Evolutionary conservation across 1,284 basidiomycete species (phyloP).

Genomic region (Earliella scabrosa): DNA sequence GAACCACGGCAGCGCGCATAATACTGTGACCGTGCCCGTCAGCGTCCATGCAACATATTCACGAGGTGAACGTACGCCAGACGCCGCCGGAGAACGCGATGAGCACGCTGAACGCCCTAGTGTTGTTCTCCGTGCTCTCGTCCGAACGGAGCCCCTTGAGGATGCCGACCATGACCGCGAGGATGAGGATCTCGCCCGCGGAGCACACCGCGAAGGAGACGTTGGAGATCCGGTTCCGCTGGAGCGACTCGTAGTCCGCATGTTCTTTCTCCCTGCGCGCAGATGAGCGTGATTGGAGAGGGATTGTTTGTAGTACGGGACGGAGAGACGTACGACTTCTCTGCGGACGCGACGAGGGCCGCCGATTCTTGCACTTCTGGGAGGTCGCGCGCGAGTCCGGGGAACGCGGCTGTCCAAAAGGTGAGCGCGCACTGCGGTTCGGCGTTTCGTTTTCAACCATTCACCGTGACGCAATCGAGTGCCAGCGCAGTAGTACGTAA

Average conservation of each 20-base stretch:
- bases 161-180: conserved; percentile 80
- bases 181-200: conserved; percentile 71
- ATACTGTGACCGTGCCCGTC: conserved; percentile 42
- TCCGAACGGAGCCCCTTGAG: conserved; percentile 68
- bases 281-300: neutral
- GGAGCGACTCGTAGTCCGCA: conserved; percentile 63
- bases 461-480: too few relatives aligned
- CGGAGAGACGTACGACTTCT: conserved; percentile 46
- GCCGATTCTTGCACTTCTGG: conserved; percentile 66
- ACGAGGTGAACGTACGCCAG: conserved; percentile 58
- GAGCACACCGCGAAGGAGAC: conserved; percentile 79
- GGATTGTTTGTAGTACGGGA: too few relatives aligned
- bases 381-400: conserved; percentile 73
- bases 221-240: conserved; percentile 80
- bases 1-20: conserved; percentile 82
- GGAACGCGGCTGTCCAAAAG: conserved; percentile 88
- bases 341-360: conserved; percentile 41
- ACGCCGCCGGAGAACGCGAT: conserved; percentile 78
- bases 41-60: neutral
- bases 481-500: too few relatives aligned
- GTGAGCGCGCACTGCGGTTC: conserved; percentile 75
- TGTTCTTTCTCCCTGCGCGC: conserved; percentile 57
- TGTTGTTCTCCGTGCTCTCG: conserved; percentile 75
- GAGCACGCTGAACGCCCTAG: conserved; percentile 74
- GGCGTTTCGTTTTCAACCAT: too few relatives aligned